A percentile compares a stretch with the other conserved stretches of the same genome.
Conservation (phyloP, 805 yeast genomes). For the Pichia paraexigua region DNA sequence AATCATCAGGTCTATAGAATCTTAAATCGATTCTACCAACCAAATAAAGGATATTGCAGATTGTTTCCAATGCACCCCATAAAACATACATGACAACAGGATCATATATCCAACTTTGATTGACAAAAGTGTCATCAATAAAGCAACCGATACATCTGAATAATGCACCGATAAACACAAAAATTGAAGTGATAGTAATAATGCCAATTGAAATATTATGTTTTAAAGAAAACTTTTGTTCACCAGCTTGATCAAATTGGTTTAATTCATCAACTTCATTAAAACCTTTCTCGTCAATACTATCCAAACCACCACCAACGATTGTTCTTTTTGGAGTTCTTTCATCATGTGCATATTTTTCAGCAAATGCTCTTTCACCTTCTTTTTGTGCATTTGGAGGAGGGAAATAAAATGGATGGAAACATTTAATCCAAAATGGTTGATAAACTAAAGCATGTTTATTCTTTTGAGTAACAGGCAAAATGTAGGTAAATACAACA, state of each 20-base stretch:
- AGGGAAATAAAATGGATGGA: conserved; percentile 51
- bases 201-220: conserved; percentile 46
- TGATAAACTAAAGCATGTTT: conserved; percentile 47
- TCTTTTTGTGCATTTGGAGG: conserved; percentile 39
- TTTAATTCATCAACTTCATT: conserved; percentile 15
- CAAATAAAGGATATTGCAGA: conserved; percentile 49
- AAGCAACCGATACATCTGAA: conserved; percentile 44
- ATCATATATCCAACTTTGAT: conserved; percentile 37
- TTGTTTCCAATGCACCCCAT: conserved; percentile 61
- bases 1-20: conserved; percentile 65
- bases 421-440: conserved; percentile 74
- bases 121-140: conserved; percentile 23
- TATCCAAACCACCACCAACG: conserved; percentile 20
- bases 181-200: conserved; percentile 38
- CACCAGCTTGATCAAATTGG: conserved; percentile 17
- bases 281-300: conserved; percentile 4
- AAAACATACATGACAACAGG: conserved; percentile 57
- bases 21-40: conserved; percentile 65
- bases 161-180: conserved; percentile 43
- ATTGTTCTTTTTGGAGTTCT: conserved; percentile 22
- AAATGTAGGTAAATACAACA: conserved; percentile 41
- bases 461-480: conserved; percentile 47
- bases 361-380: conserved; percentile 20
- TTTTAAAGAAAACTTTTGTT: conserved; percentile 25
- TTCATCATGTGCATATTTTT: conserved; percentile 13